Evolutionary conservation across 2,329 filamentous ascomycete genomes (phyloP).

Genomic region (Fusarium sp.): DNA sequence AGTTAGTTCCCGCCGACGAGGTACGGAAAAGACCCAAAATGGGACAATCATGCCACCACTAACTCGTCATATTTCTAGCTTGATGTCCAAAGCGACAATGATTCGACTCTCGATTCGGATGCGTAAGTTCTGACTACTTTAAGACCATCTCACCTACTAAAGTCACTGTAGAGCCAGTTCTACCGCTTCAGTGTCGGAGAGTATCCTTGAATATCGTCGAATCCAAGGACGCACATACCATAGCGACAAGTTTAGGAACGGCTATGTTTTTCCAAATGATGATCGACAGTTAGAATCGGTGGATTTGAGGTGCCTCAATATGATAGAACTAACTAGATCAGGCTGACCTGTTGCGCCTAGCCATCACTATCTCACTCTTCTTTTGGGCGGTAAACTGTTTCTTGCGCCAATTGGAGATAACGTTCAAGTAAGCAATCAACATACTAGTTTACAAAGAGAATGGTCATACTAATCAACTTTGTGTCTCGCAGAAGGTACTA

Average conservation of each 20-base stretch:
- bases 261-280: constrained; percentile 30
- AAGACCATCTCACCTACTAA: too few relatives aligned
- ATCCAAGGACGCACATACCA: constrained; percentile 34
- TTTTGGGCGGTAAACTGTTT: constrained; percentile 11
- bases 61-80: not conserved
- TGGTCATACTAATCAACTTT: not conserved
- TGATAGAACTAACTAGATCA: rapidly evolving
- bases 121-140: not conserved
- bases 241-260: constrained; percentile 26
- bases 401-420: constrained; percentile 11
- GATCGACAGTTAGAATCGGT: constrained; percentile 26
- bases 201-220: constrained; percentile 28
- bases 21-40: not conserved
- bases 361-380: constrained; percentile 28
- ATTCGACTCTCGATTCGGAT: constrained; percentile 7
- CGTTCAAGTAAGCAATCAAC: not conserved
- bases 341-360: not conserved
- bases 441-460: rapidly evolving
- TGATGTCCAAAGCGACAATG: not conserved
- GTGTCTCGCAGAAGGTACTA: constrained; percentile 9
- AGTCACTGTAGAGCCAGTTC: constrained; percentile 14
- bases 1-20: not conserved
- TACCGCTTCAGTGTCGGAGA: constrained; percentile 24
- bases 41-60: not conserved
- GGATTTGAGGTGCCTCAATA: constrained; percentile 9